These are phyloP conservation scores for Vigna unguiculata DNA, from an alignment of 306 rosid species.

Conservation along the genomic window DNA sequence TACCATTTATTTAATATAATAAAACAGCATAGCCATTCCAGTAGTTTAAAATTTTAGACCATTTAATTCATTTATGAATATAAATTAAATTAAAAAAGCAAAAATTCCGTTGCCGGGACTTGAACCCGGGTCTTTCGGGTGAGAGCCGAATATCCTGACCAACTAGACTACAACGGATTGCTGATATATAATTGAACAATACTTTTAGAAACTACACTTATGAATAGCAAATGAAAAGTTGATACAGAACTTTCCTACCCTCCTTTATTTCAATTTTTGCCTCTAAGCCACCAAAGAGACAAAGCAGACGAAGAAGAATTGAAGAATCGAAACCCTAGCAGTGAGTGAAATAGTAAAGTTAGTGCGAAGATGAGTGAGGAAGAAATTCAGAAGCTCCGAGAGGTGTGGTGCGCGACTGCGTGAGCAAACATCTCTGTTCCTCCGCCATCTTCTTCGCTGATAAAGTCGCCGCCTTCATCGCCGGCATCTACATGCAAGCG, in stretches of 20 bases:
- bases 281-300: background rate
- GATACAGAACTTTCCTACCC: background rate
- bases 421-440: constrained; percentile 89
- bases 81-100: too few species aligned
- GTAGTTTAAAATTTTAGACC: too few species aligned
- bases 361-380: constrained; percentile 70
- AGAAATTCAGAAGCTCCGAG: constrained; percentile 91
- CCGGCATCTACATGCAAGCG: constrained; percentile 95
- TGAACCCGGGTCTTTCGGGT: background rate
- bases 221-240: too few species aligned
- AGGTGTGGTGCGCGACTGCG: constrained; percentile 90
- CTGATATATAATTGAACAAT: too few species aligned
- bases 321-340: constrained; percentile 9
- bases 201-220: too few species aligned
- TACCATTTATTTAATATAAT: too few species aligned
- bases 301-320: too few species aligned
- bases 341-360: too few species aligned
- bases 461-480: constrained; percentile 87
- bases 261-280: background rate
- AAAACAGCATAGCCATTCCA: too few species aligned
- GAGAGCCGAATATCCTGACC: too few species aligned
- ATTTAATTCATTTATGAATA: too few species aligned
- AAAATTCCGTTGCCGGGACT: background rate
- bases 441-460: constrained; percentile 98
- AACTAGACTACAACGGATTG: background rate